Evolutionary conservation across 306 rosid genomes (phyloP).

Genomic region (Dryas octopetala): DNA sequence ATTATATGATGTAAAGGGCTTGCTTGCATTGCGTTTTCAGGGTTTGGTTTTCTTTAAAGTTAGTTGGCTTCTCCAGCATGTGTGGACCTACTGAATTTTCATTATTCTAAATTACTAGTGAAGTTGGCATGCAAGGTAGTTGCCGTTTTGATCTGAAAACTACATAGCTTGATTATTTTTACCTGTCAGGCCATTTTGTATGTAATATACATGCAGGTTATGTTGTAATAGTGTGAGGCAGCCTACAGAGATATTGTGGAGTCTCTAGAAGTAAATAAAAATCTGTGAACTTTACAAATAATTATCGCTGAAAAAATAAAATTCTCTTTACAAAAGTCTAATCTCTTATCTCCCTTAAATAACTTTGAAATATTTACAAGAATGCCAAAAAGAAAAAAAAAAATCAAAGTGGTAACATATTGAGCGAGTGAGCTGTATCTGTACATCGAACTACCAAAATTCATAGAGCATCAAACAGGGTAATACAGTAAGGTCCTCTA

Average conservation of each 20-base stretch:
- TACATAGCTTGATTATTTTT: neutral
- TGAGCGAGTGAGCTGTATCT: neutral
- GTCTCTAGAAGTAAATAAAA: no score
- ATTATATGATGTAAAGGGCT: neutral
- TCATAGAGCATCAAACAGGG: neutral
- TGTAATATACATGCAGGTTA: no score
- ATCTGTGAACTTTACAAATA: no score
- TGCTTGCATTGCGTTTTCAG: neutral
- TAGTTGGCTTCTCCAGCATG: no score
- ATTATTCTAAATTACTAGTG: neutral
- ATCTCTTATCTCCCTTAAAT: no score
- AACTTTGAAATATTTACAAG: no score
- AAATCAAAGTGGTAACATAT: neutral
- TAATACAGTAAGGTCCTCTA: neutral
- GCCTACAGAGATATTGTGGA: no score
- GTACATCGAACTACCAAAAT: slow-evolving; percentile 3
- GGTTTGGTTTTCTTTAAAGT: neutral
- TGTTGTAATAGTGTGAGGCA: no score
- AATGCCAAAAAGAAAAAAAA: no score
- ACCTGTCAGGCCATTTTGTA: no score
- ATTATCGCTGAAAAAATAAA: no score
- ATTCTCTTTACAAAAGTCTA: no score
- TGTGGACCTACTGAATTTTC: neutral
- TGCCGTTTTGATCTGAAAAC: neutral
- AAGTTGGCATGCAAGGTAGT: neutral